These are phyloP conservation scores for Ochromonas danica DNA, from an alignment of 108 stramenopile genomes.

Conservation along the genomic window DNA sequence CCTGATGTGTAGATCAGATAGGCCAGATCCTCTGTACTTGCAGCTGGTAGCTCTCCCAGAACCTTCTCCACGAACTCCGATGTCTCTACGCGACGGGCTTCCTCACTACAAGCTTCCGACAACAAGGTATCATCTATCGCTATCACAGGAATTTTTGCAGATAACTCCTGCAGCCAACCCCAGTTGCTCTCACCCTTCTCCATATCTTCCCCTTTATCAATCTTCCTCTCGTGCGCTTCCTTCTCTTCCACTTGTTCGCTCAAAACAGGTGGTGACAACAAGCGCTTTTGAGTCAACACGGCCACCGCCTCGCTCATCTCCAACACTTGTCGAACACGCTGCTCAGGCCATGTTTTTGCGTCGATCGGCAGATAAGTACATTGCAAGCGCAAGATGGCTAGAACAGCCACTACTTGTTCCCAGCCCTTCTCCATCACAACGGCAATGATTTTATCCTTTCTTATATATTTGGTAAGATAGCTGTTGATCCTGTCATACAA, in stretches of 20 bases:
- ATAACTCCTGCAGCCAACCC: constrained; percentile 19
- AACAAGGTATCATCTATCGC: not conserved
- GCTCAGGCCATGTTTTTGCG: constrained; percentile 24
- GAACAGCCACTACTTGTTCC: constrained; percentile 38
- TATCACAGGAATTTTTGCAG: not conserved
- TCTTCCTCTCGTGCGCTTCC: no score
- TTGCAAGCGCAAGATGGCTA: not conserved
- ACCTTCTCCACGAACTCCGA: not conserved
- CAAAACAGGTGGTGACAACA: no score
- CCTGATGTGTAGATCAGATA: constrained; percentile 49
- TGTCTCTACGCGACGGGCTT: not conserved
- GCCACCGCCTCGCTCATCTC: not conserved
- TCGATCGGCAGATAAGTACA: constrained; percentile 33
- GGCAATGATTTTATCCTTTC: not conserved
- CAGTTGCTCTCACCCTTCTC: not conserved
- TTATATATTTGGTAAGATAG: no score
- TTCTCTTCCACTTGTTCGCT: no score
- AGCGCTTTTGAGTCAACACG: not conserved
- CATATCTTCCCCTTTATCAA: no score
- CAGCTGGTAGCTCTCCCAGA: not conserved
- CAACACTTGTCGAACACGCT: constrained; percentile 12
- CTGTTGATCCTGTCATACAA: no score
- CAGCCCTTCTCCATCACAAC: constrained; percentile 41
- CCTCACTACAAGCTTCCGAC: not conserved
- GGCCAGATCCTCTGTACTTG: not conserved